phyloP scores from a whole-genome alignment of 768 basidiomycete species.

The Rhodotorula diobovata region DNA sequence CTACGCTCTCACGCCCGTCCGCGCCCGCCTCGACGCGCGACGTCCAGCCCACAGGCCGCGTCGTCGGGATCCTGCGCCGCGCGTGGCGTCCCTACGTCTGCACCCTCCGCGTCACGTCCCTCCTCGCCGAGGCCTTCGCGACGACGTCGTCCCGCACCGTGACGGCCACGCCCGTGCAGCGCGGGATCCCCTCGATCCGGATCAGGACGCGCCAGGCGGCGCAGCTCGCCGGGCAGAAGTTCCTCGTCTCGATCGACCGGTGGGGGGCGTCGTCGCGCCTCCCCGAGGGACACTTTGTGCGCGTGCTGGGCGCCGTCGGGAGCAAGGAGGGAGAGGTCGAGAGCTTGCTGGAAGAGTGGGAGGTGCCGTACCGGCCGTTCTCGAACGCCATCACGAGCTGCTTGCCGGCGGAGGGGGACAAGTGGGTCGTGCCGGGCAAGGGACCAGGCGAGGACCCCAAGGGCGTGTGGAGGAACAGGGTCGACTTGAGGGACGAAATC shows the following conservation, averaged over 20 bases:
- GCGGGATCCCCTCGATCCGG: slow-evolving; percentile 85
- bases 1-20: not conserved
- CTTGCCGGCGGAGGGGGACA: slow-evolving; percentile 79
- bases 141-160: slow-evolving; percentile 70
- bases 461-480: slow-evolving; percentile 69
- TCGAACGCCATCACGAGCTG: slow-evolving; percentile 92
- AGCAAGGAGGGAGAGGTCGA: slow-evolving; percentile 96
- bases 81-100: slow-evolving; percentile 97
- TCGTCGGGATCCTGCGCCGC: slow-evolving; percentile 87
- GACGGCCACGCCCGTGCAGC: slow-evolving; percentile 88
- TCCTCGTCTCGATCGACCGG: slow-evolving; percentile 87
- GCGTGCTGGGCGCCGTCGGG: slow-evolving; percentile 81
- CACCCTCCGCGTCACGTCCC: slow-evolving; percentile 84
- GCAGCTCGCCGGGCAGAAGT: slow-evolving; percentile 80
- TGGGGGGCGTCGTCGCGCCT: slow-evolving; percentile 85
- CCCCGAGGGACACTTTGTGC: slow-evolving; percentile 94
- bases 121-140: slow-evolving; percentile 69
- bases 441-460: slow-evolving; percentile 46
- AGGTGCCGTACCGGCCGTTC: slow-evolving; percentile 92
- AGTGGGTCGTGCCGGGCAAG: slow-evolving; percentile 87
- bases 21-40: slow-evolving; percentile 56
- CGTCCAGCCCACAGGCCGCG: slow-evolving; percentile 81
- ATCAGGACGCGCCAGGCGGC: slow-evolving; percentile 93
- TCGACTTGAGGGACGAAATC: slow-evolving; percentile 76
- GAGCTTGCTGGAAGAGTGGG: slow-evolving; percentile 85